Evolutionary conservation across 73 alveolate genomes (phyloP).

Genomic region (Symbiodinium natans): DNA sequence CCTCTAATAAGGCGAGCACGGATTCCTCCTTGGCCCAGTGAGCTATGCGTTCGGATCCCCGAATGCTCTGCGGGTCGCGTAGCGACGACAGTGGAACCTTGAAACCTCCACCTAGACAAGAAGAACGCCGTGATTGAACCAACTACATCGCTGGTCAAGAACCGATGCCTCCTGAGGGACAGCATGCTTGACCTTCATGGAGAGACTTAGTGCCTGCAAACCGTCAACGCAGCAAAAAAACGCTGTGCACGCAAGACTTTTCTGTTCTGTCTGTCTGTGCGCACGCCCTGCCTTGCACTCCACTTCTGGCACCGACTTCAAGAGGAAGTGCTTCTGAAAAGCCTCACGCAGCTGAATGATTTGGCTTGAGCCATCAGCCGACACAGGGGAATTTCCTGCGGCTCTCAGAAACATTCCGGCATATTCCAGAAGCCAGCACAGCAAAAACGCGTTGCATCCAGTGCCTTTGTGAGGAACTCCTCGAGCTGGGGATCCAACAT

Average conservation of each 20-base stretch:
- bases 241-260: too few relatives aligned
- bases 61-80: too few relatives aligned
- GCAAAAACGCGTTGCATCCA: neutral
- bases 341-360: neutral
- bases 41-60: too few relatives aligned
- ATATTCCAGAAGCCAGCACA: neutral
- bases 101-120: too few relatives aligned
- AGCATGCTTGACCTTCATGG: conserved; percentile 83
- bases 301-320: conserved; percentile 51
- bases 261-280: too few relatives aligned
- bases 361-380: neutral
- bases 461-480: conserved; percentile 46
- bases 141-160: too few relatives aligned
- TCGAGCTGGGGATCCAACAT: conserved; percentile 64
- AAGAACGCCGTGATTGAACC: too few relatives aligned
- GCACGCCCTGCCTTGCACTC: conserved; percentile 18
- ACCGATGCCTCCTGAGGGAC: conserved; percentile 29
- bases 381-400: neutral
- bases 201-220: conserved; percentile 40
- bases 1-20: too few relatives aligned
- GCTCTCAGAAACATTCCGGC: neutral
- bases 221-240: neutral
- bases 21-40: too few relatives aligned
- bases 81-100: too few relatives aligned
- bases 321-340: conserved; percentile 34